phyloP scores from a whole-genome alignment of 192 early-diverging fungal species.

The Coemansia sp. region DNA sequence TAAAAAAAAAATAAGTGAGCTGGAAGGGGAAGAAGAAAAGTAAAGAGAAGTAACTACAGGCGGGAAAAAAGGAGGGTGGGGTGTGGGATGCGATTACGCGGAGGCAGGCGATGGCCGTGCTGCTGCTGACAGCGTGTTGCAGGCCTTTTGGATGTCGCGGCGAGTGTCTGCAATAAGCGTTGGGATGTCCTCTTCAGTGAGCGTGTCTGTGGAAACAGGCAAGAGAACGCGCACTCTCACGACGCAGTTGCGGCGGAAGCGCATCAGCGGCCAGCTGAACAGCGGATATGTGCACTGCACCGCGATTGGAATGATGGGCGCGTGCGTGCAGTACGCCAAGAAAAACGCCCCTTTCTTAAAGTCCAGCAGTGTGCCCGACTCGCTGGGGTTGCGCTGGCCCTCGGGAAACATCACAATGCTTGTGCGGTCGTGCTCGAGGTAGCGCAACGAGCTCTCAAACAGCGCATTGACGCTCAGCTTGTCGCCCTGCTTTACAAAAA shows the following conservation, averaged over 20 bases:
- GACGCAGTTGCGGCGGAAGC: slow-evolving; percentile 43
- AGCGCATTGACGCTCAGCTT: slow-evolving; percentile 72
- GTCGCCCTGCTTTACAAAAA: slow-evolving; percentile 89
- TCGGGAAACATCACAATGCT: slow-evolving; percentile 89
- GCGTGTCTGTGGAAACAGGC: slow-evolving; percentile 44
- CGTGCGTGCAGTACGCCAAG: slow-evolving; percentile 77
- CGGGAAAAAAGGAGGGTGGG: neutral
- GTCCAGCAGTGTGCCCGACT: slow-evolving; percentile 71
- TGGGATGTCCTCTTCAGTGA: slow-evolving; percentile 52
- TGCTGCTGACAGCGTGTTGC: slow-evolving; percentile 20
- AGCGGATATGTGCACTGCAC: slow-evolving; percentile 63
- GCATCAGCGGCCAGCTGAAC: slow-evolving; percentile 41
- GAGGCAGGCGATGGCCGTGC: neutral
- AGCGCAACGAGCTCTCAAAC: slow-evolving; percentile 70
- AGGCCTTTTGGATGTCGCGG: slow-evolving; percentile 43
- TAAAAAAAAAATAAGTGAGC: no score
- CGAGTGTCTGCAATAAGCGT: slow-evolving; percentile 44
- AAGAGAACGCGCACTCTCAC: slow-evolving; percentile 50
- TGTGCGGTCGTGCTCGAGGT: slow-evolving; percentile 73
- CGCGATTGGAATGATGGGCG: slow-evolving; percentile 88
- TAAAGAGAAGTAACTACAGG: slow-evolving; percentile 1
- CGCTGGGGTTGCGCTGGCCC: slow-evolving; percentile 79
- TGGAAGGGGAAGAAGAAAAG: neutral
- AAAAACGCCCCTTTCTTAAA: slow-evolving; percentile 99
- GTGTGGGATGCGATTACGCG: neutral